These are phyloP conservation scores for Myochromella boudieri DNA, from an alignment of 768 basidiomycete species.

Conservation along the genomic window DNA sequence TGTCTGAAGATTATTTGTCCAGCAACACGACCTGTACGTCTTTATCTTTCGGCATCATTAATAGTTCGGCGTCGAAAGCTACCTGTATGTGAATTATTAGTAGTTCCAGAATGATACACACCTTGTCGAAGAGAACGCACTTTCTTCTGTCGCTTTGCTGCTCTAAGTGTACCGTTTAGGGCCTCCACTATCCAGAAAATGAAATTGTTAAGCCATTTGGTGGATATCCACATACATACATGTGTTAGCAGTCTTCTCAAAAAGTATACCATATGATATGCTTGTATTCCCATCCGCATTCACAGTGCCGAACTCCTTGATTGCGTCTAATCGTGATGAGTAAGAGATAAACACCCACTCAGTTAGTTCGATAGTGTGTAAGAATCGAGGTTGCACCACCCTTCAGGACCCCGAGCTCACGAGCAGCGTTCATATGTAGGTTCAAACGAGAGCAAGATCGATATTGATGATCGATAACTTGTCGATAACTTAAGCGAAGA, in stretches of 20 bases:
- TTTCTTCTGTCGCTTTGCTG: conserved; percentile 47
- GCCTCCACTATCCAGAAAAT: conserved; percentile 40
- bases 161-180: conserved; percentile 45
- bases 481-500: too few species aligned
- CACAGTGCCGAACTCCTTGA: conserved; percentile 39
- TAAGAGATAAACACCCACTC: neutral
- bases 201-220: neutral
- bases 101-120: neutral
- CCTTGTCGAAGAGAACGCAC: conserved; percentile 20
- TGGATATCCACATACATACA: conserved; percentile 25
- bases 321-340: conserved; percentile 31
- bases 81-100: conserved; percentile 27
- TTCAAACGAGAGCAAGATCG: too few species aligned
- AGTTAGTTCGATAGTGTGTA: neutral
- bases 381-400: conserved; percentile 18
- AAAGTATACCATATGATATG: conserved; percentile 42
- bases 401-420: conserved; percentile 36
- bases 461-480: too few species aligned
- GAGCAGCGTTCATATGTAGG: conserved; percentile 33
- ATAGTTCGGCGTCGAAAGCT: conserved; percentile 41
- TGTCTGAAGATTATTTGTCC: conserved; percentile 20
- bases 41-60: conserved; percentile 53
- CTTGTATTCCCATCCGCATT: conserved; percentile 37
- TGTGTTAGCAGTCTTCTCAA: conserved; percentile 47
- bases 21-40: conserved; percentile 43